phyloP scores from a whole-genome alignment of 345 rosid genomes.

The Mallotus nudiflorus region DNA sequence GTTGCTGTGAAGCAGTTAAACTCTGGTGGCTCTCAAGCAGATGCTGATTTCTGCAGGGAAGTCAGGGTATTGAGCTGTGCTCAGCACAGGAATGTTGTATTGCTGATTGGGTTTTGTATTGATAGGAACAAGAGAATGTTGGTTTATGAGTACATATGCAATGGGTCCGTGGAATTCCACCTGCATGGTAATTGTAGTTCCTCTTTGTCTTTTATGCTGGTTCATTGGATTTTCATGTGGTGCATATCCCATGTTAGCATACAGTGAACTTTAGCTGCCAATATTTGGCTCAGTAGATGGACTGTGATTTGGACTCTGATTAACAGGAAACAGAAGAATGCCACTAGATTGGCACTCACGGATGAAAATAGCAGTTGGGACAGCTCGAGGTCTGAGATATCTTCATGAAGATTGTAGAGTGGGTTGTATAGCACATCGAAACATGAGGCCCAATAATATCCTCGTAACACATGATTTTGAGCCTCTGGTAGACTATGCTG shows the following conservation, averaged over 20 bases:
- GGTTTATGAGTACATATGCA: conserved; percentile 77
- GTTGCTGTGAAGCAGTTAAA: conserved; percentile 70
- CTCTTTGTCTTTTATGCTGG: not conserved
- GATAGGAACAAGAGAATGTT: conserved; percentile 53
- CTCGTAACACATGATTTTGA: conserved; percentile 75
- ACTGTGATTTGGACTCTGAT: conserved; percentile 5
- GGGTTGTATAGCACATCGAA: conserved; percentile 70
- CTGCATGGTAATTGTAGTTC: conserved; percentile 49
- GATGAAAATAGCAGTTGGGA: conserved; percentile 62
- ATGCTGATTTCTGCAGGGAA: conserved; percentile 72
- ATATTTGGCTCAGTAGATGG: conserved; percentile 4
- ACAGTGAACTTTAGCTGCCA: not conserved
- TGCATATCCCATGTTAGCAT: not conserved
- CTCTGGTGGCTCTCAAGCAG: conserved; percentile 46
- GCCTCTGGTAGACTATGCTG: conserved; percentile 46
- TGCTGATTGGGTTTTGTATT: conserved; percentile 63
- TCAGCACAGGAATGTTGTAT: conserved; percentile 70
- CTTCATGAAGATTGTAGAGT: conserved; percentile 87
- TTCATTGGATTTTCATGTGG: not conserved
- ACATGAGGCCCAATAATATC: conserved; percentile 60
- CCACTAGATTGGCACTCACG: conserved; percentile 57
- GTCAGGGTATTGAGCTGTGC: conserved; percentile 74
- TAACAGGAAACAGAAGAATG: conserved; percentile 42
- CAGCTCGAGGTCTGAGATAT: conserved; percentile 68
- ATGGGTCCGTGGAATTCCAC: conserved; percentile 67